A percentile compares a stretch with the other conserved stretches of the same genome.
phyloP scores from a whole-genome alignment of 2,329 filamentous ascomycete species.

The Hypomyces rosellus region DNA sequence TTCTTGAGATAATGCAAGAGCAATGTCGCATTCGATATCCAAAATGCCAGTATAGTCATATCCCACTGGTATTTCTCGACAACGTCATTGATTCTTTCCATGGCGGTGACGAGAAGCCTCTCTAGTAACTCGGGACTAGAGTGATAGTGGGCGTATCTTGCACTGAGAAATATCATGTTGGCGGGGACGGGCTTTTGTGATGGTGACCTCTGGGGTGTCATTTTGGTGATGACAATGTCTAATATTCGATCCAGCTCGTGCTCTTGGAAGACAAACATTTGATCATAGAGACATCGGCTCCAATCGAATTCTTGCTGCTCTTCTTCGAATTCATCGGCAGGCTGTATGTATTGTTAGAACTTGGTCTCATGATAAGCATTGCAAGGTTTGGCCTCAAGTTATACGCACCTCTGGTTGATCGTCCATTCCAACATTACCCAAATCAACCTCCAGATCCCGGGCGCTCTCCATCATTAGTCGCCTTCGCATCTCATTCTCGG shows the following conservation, averaged over 20 bases:
- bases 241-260: slow-evolving; percentile 85
- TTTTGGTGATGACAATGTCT: slow-evolving; percentile 93
- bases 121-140: slow-evolving; percentile 78
- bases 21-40: slow-evolving; percentile 95
- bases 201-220: slow-evolving; percentile 91
- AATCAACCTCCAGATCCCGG: slow-evolving; percentile 89
- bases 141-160: slow-evolving; percentile 94
- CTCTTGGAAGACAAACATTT: slow-evolving; percentile 99
- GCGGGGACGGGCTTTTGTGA: slow-evolving; percentile 97
- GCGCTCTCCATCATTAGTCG: slow-evolving; percentile 99
- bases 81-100: slow-evolving; percentile 94
- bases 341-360: slow-evolving; percentile 30
- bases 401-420: slow-evolving; percentile 78
- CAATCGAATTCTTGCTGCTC: slow-evolving; percentile 94
- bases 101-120: slow-evolving; percentile 74
- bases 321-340: slow-evolving; percentile 74
- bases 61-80: slow-evolving; percentile 98
- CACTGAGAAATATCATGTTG: slow-evolving; percentile 93
- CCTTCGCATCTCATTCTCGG: slow-evolving; percentile 89
- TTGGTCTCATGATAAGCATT: slow-evolving; percentile 18
- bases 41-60: slow-evolving; percentile 98
- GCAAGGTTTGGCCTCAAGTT: too few relatives aligned
- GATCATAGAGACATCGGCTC: slow-evolving; percentile 88
- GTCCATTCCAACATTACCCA: slow-evolving; percentile 92
- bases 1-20: slow-evolving; percentile 97